These are phyloP conservation scores for Rhizopogon vesiculosus DNA, from an alignment of 768 basidiomycete genomes.

Conservation along the genomic window DNA sequence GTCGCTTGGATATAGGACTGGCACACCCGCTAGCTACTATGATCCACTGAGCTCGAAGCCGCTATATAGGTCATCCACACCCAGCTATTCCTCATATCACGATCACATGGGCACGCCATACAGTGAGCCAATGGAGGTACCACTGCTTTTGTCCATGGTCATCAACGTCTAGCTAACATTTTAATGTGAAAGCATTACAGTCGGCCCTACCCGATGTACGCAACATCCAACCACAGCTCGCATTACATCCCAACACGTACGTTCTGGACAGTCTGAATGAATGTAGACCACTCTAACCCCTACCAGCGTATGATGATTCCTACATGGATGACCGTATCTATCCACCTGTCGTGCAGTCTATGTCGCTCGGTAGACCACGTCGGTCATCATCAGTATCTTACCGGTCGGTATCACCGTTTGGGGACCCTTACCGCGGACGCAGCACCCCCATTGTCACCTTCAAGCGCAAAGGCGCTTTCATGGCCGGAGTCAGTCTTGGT, in stretches of 20 bases:
- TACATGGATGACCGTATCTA: conserved; percentile 24
- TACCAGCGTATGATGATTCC: conserved; percentile 52
- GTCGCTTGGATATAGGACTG: conserved; percentile 29
- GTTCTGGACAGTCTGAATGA: conserved; percentile 6
- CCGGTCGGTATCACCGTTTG: conserved; percentile 28
- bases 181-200: conserved; percentile 29
- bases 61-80: background rate
- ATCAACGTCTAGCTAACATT: conserved; percentile 1
- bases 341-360: conserved; percentile 17
- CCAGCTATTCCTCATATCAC: conserved; percentile 10
- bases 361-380: conserved; percentile 19
- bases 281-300: background rate
- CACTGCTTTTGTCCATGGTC: background rate
- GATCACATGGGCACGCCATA: conserved; percentile 22
- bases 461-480: conserved; percentile 66
- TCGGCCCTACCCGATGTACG: conserved; percentile 46
- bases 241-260: conserved; percentile 40
- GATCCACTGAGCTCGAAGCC: background rate
- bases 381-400: conserved; percentile 39
- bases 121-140: conserved; percentile 32
- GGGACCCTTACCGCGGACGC: conserved; percentile 43
- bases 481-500: conserved; percentile 58
- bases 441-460: conserved; percentile 60
- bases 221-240: conserved; percentile 30
- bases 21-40: conserved; percentile 8